phyloP scores from a whole-genome alignment of 192 early-diverging fungal genomes.

The Thoreauomyces humboldtii region DNA sequence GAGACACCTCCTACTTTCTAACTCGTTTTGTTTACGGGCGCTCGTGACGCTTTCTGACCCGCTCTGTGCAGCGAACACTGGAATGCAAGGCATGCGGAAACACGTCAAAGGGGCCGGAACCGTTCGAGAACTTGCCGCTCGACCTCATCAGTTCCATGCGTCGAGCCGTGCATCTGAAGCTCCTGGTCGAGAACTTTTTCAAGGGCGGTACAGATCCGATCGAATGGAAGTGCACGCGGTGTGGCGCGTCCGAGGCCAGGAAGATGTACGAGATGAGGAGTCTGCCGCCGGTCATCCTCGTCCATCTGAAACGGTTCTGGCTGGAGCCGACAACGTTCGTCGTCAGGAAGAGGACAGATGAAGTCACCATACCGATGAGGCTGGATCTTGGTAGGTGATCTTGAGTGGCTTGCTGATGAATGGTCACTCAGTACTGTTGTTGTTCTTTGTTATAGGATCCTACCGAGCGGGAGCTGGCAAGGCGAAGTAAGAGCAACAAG shows the following conservation, averaged over 20 bases:
- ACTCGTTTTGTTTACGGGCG: background rate
- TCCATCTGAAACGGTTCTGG: conserved; percentile 67
- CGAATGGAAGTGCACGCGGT: conserved; percentile 4
- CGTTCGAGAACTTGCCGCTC: conserved; percentile 10
- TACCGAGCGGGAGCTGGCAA: background rate
- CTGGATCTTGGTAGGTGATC: conserved; percentile 41
- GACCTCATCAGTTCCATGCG: background rate
- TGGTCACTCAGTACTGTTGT: background rate
- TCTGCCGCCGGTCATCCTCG: conserved; percentile 54
- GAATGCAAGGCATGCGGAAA: conserved; percentile 3
- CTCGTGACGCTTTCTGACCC: no score
- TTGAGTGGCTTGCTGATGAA: background rate
- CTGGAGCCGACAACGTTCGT: conserved; percentile 56
- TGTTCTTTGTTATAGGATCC: no score
- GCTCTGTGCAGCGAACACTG: background rate
- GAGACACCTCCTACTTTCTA: no score
- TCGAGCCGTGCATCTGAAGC: background rate
- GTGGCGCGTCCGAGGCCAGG: background rate
- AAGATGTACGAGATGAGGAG: conserved; percentile 36
- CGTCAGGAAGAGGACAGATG: conserved; percentile 60
- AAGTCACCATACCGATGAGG: conserved; percentile 52
- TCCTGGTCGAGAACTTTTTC: conserved; percentile 9
- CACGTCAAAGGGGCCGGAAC: conserved; percentile 13
- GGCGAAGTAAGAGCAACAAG: no score
- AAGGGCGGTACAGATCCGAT: background rate